Evolutionary conservation across 2,329 filamentous ascomycete species (phyloP), one percentile per base, ranked within the genome.

Genomic region (Phialemoniopsis sp.): DNA sequence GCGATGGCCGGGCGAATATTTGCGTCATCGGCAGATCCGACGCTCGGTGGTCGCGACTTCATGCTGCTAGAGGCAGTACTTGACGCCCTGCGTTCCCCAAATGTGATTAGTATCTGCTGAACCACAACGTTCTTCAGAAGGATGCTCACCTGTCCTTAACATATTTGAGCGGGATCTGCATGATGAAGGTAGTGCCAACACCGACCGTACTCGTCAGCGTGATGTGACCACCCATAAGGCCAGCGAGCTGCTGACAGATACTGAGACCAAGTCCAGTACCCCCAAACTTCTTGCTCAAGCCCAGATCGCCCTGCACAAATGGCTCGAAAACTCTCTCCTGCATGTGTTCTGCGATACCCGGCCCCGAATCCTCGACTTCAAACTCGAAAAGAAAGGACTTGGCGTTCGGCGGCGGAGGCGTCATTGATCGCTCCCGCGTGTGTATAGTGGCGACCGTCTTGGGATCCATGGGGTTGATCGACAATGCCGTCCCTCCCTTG

Each of bases 301-400:
- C 87, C 2, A 93, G 67, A 55, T 95, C 89, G n/a, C 87, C 90
- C 60, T 96, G 90, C 0, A 95, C 87, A 55, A 96, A 96, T 1
- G 90, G 90, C 58, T 95, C 90, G 56, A 96, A 96, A 9, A 96
- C 88, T 49, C 83, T 83, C 41, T 87, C 72, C 50, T 89, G 88
- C 59, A 94, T 78, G 46, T 84, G 68, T 7, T 82, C 76, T 0
- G 88, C 80, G 40, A 95, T 95, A 19, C 90, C 90, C 1, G 89
- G 89, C 0, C 90, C 90, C 1, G 83, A 91, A 49, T 96, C 90
- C 55, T 89, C 76, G 1, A 95, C 88, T 56, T 94, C 86, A 44
- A 95, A 95, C 54, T 94, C 86, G 50, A 95, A 95, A 9, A 80
- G 57, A 39, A 87, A 77, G n/a, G 77, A 75, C 55, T 76, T 82